Evolutionary conservation across 805 yeast genomes (phyloP).

Genomic region (Saccharomyces eubayanus): DNA sequence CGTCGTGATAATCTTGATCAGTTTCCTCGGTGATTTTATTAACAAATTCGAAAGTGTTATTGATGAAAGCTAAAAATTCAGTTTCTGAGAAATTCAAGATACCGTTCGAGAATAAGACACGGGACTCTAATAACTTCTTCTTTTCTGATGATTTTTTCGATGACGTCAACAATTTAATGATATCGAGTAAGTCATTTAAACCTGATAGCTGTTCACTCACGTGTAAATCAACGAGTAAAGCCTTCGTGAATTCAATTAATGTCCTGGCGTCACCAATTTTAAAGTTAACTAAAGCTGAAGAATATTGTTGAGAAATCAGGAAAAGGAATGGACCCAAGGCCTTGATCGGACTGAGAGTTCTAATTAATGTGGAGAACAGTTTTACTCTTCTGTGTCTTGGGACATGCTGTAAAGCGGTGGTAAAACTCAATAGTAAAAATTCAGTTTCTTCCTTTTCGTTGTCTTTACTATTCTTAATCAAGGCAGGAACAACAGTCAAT

Average conservation of each 20-base stretch:
- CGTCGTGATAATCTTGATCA: conserved; percentile 21
- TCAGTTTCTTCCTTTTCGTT: conserved; percentile 61
- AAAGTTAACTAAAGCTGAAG: conserved; percentile 43
- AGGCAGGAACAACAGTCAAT: conserved; percentile 82
- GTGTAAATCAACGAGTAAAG: conserved; percentile 60
- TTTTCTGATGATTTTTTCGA: conserved; percentile 28
- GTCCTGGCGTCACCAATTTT: conserved; percentile 60
- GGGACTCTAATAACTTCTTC: conserved; percentile 36
- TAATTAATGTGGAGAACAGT: conserved; percentile 67
- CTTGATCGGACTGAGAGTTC: conserved; percentile 58
- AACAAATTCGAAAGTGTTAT: conserved; percentile 48
- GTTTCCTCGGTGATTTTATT: conserved; percentile 41
- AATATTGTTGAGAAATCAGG: conserved; percentile 73
- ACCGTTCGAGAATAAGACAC: conserved; percentile 58
- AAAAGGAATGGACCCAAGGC: conserved; percentile 68
- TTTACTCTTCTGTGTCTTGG: conserved; percentile 93
- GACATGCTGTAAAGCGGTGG: conserved; percentile 90
- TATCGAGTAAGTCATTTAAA: conserved; percentile 39
- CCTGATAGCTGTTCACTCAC: conserved; percentile 61
- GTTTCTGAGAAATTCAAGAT: conserved; percentile 41
- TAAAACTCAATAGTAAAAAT: conserved; percentile 77
- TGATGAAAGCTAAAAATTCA: conserved; percentile 43
- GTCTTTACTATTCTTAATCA: conserved; percentile 40
- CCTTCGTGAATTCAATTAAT: conserved; percentile 60
- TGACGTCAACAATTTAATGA: conserved; percentile 35